Base-by-base conservation (phyloP, 805 yeast species). In the Kazachstania bromeliacearum region DNA sequence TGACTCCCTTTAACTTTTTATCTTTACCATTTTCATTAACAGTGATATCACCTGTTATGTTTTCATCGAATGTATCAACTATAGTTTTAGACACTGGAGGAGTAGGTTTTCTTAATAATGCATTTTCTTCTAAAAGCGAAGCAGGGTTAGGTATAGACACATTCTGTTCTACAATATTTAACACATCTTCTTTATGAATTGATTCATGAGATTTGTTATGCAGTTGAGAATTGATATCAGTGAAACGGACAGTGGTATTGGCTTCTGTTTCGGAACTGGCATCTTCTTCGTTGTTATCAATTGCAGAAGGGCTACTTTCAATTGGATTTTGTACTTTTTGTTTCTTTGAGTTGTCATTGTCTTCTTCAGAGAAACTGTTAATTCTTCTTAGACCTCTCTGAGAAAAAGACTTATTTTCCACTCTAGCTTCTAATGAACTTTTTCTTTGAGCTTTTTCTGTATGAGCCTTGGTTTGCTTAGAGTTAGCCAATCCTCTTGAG, bases 391-490 rank as follows among this genome's bases (percentile, higher is more conserved):
- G 17, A 17, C 28, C 19, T 18, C 42, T 28, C 21, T 45, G 44
- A 12, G 44, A 33, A 21, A 48, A 32, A 14, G 40, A 35, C 30
- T 45, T 42, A 10, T 45, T 33, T 30, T 46, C 43, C 4, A 44
- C 46, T 36, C 42, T 50, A 3, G 43, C 43, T 35, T 53, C 56
- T 23, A 50, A 35, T 0, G 58, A 48, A 8, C 51, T 47, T 22
- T 53, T 50, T 37, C 58, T 48, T 34, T 46, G 49, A 9, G 36
- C 8, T 3, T 20, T 18, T 9, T 19, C 14, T 12, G 14, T 21
- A 5, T 15, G 10, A 4, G 28, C 7, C 5, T 12, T 10, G 16
- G 15, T 23, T 10, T 7, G 3, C 10, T 31, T 30, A 14, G 20
- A 9, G 5, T 33, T 35, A 18, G 31, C 21, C 24, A 30, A 13